A percentile compares a stretch with the other conserved stretches of the same genome.
Evolutionary conservation across 179 eudicot species (phyloP).

Genomic region (Carnegiea gigantea): DNA sequence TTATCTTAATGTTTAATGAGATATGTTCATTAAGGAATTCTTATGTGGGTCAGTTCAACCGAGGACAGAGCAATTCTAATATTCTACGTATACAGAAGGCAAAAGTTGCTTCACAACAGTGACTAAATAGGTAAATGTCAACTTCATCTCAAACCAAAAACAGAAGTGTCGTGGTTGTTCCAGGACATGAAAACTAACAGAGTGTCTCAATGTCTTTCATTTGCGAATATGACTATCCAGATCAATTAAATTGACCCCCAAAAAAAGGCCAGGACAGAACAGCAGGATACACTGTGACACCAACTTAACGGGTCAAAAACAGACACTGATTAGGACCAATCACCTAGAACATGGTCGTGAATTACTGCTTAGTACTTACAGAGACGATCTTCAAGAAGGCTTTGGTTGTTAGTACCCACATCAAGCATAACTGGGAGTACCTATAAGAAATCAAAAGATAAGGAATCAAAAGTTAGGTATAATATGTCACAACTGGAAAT

Average conservation of each 20-base stretch:
- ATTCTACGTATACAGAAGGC: constrained; percentile 4
- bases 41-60: not conserved
- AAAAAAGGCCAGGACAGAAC: not conserved
- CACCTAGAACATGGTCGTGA: not conserved
- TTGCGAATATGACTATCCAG: not conserved
- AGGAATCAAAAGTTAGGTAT: constrained; percentile 7
- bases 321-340: constrained; percentile 4
- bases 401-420: constrained; percentile 94
- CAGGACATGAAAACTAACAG: not conserved
- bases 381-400: constrained; percentile 81
- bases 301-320: constrained; percentile 1
- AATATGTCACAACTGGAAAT: not conserved
- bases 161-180: not conserved
- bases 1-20: not conserved
- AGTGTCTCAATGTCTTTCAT: not conserved
- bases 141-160: not conserved
- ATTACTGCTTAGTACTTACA: constrained; percentile 50
- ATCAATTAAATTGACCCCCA: not conserved
- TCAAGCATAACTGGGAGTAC: constrained; percentile 98
- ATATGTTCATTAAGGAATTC: not conserved
- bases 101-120: not conserved
- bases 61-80: not conserved
- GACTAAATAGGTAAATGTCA: constrained; percentile 8
- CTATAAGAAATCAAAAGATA: constrained; percentile 40
- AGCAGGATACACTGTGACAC: not conserved